phyloP scores from a whole-genome alignment of 805 yeast genomes.

The Candida takata region DNA sequence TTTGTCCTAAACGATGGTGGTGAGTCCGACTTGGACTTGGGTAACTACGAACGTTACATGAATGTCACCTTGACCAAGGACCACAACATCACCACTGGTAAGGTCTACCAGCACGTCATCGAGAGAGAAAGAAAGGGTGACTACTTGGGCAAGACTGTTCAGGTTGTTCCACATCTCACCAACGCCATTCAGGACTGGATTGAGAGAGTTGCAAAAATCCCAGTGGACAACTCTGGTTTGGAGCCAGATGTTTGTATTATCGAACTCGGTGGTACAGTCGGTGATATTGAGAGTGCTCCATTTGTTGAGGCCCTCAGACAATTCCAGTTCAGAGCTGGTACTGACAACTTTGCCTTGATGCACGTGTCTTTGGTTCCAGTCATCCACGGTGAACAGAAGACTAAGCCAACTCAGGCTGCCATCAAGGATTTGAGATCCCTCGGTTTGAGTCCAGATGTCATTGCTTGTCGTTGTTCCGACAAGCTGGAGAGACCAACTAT shows the following conservation, averaged over 20 bases:
- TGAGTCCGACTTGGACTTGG: constrained; percentile 95
- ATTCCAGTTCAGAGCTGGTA: constrained; percentile 95
- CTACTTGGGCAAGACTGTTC: constrained; percentile 98
- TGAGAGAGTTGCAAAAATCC: constrained; percentile 83
- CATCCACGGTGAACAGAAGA: constrained; percentile 97
- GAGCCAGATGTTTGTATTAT: constrained; percentile 95
- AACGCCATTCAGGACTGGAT: constrained; percentile 98
- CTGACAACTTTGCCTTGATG: constrained; percentile 87
- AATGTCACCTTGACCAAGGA: constrained; percentile 88
- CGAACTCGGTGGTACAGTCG: constrained; percentile 98
- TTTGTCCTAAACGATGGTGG: constrained; percentile 98
- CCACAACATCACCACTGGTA: constrained; percentile 98
- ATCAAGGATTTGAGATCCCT: constrained; percentile 91
- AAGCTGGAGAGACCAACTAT: constrained; percentile 77
- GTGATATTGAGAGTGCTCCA: constrained; percentile 98
- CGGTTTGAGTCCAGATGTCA: constrained; percentile 93
- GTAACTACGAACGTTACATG: constrained; percentile 95
- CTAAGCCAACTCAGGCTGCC: constrained; percentile 99
- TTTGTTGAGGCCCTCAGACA: constrained; percentile 98
- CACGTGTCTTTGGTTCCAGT: constrained; percentile 98
- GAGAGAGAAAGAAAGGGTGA: constrained; percentile 95
- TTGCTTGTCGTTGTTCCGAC: constrained; percentile 94
- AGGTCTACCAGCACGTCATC: constrained; percentile 89
- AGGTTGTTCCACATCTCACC: constrained; percentile 97
- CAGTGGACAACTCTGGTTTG: constrained; percentile 83